Percentiles rank a stretch among this genome's conserved stretches.
Conservation (phyloP, 208 protist species). For the Trypanosomatidae sp. region DNA sequence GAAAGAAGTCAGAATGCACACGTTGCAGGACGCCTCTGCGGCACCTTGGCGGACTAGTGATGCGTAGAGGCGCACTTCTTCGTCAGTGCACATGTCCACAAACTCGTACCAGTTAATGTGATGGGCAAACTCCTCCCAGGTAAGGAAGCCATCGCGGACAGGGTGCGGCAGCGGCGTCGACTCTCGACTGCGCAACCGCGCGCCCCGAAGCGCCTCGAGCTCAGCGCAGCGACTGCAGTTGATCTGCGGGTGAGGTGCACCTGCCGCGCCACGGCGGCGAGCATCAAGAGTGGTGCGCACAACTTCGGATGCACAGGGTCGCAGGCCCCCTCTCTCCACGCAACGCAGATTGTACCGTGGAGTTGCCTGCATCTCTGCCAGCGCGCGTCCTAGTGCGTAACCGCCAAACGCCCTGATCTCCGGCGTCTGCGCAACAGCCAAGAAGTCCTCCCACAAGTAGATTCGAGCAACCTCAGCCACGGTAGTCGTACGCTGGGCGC, state of each 20-base stretch:
- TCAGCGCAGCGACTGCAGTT: constrained; percentile 57
- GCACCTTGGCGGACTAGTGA: constrained; percentile 31
- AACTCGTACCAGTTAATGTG: constrained; percentile 81
- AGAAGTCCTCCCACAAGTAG: constrained; percentile 14
- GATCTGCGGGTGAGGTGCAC: neutral
- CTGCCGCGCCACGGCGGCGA: neutral
- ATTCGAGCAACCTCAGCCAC: constrained; percentile 24
- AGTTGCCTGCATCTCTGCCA: constrained; percentile 18
- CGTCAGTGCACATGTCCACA: constrained; percentile 49
- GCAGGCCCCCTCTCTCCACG: neutral
- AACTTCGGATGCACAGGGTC: constrained; percentile 3
- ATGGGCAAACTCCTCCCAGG: constrained; percentile 69
- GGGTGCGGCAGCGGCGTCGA: constrained; percentile 68
- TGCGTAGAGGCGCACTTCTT: constrained; percentile 50
- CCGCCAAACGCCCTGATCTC: constrained; percentile 27
- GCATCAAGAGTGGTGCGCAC: constrained; percentile 2
- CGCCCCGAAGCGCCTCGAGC: constrained; percentile 47
- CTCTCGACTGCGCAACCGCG: constrained; percentile 38
- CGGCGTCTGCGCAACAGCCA: constrained; percentile 14
- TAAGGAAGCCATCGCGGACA: constrained; percentile 45
- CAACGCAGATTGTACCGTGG: constrained; percentile 11
- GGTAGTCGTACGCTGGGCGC: constrained; percentile 10
- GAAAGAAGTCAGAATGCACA: constrained; percentile 26
- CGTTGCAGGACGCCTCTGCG: constrained; percentile 44
- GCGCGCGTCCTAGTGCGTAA: constrained; percentile 8